Conservation (phyloP, 768 basidiomycete genomes). For the Naganishia randhawae region DNA sequence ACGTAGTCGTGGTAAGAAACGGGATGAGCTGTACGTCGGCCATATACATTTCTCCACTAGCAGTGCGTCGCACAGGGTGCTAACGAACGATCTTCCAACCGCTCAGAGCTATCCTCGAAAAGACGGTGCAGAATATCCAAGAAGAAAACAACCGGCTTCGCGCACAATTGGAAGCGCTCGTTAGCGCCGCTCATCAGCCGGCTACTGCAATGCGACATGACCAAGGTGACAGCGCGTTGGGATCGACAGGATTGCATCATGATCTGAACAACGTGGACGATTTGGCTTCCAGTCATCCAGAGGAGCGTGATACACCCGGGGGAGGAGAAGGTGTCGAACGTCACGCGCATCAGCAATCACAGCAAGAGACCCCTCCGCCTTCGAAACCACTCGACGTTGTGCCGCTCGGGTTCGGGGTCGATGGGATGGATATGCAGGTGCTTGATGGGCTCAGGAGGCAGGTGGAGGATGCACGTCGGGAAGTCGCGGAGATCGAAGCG, state of each 20-base stretch:
- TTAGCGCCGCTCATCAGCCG: slow-evolving; percentile 28
- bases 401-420: slow-evolving; percentile 10
- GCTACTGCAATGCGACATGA: neutral
- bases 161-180: slow-evolving; percentile 34
- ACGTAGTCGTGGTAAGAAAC: slow-evolving; percentile 41
- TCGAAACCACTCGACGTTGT: slow-evolving; percentile 1
- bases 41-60: no score
- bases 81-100: neutral
- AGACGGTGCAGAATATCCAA: slow-evolving; percentile 37
- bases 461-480: slow-evolving; percentile 1
- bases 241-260: neutral
- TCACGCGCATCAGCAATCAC: neutral
- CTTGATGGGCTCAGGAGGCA: neutral
- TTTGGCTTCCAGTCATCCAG: neutral
- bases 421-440: slow-evolving; percentile 4
- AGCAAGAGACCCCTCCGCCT: neutral
- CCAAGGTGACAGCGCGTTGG: neutral
- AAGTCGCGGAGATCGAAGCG: slow-evolving; percentile 23
- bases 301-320: neutral
- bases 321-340: neutral
- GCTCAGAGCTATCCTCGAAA: slow-evolving; percentile 37
- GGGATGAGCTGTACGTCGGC: slow-evolving; percentile 40
- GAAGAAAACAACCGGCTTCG: slow-evolving; percentile 43
- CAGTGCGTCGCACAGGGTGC: no score
- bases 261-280: neutral